Conservation (phyloP, 306 rosid genomes). For the Crotalaria pallida region DNA sequence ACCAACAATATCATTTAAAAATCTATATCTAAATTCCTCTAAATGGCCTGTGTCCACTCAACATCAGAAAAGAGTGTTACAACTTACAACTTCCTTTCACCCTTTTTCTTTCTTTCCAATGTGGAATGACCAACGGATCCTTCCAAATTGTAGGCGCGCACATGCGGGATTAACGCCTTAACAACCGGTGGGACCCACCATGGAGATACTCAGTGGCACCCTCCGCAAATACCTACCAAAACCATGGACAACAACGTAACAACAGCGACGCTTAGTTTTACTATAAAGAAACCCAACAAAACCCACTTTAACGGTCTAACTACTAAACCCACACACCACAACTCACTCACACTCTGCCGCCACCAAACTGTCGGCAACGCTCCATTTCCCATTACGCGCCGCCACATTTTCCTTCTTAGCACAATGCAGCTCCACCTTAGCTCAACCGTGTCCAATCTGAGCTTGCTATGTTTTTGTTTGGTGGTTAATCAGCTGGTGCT, state of each 20-base stretch:
- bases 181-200: conserved; percentile 52
- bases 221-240: conserved; percentile 26
- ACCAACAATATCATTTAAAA: too few relatives aligned
- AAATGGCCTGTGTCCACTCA: too few relatives aligned
- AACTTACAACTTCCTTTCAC: neutral
- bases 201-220: conserved; percentile 21
- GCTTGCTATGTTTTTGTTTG: conserved; percentile 3
- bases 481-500: conserved; percentile 5
- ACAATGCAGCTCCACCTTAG: conserved; percentile 55
- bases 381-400: neutral
- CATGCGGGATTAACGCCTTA: conserved; percentile 69
- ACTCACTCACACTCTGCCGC: conserved; percentile 27
- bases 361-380: conserved; percentile 51
- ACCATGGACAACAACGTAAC: conserved; percentile 10
- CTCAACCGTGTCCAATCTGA: conserved; percentile 4
- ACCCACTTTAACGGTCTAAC: conserved; percentile 33
- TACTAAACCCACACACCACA: neutral
- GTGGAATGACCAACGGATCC: conserved; percentile 31
- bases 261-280: neutral
- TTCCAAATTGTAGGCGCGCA: conserved; percentile 15
- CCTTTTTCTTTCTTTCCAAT: neutral
- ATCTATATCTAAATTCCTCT: too few relatives aligned
- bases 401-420: neutral
- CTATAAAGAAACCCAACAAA: conserved; percentile 32
- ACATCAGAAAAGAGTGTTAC: neutral